Evolutionary conservation across 164 flowering plant genomes (phyloP).

Genomic region (Vitis vinifera): DNA sequence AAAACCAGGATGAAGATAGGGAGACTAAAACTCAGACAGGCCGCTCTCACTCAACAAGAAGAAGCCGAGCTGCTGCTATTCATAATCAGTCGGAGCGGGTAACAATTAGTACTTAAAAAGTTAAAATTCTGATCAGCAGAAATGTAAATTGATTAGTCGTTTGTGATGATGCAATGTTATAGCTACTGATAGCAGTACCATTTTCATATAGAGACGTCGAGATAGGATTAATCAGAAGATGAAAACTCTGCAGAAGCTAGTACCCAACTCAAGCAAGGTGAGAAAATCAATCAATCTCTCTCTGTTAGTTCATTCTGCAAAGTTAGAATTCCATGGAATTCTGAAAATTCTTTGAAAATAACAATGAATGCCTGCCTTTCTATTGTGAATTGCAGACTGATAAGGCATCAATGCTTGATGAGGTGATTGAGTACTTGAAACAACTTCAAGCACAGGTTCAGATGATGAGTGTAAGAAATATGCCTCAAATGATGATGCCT

Average conservation of each 20-base stretch:
- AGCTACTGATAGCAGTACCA: not conserved
- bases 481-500: conserved; percentile 62
- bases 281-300: not conserved
- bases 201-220: conserved; percentile 33
- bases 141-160: not conserved
- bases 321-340: no score
- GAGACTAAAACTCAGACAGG: conserved; percentile 32
- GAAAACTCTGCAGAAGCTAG: conserved; percentile 67
- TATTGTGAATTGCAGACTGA: conserved; percentile 40
- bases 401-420: conserved; percentile 74
- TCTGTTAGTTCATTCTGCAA: not conserved
- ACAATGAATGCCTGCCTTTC: not conserved
- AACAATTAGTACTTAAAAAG: conserved; percentile 1
- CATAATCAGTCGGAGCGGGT: conserved; percentile 81
- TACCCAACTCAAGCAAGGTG: conserved; percentile 74
- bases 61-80: conserved; percentile 57
- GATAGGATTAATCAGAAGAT: conserved; percentile 74
- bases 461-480: conserved; percentile 46
- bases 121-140: not conserved
- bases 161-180: not conserved
- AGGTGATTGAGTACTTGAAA: conserved; percentile 62
- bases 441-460: conserved; percentile 72
- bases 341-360: not conserved
- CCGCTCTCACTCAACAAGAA: conserved; percentile 40
- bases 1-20: conserved; percentile 41